phyloP scores from a whole-genome alignment of 148 eudicot species.

The Vaccinium macrocarpon region DNA sequence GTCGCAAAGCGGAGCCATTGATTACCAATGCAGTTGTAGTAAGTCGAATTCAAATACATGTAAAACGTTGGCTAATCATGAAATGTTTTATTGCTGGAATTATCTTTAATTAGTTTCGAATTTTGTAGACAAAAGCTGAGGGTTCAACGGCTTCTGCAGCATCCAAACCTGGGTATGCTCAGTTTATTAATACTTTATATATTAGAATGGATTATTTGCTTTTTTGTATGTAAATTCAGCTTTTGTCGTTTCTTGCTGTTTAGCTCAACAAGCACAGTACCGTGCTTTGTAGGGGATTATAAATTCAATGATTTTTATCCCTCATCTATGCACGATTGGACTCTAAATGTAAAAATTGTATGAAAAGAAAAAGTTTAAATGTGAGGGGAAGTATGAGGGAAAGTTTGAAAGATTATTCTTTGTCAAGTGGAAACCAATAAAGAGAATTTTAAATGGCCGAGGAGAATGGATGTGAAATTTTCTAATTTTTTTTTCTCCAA shows the following conservation, averaged over 20 bases:
- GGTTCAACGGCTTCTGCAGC: conserved; percentile 36
- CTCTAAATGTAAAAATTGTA: no score
- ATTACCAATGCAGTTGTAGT: conserved; percentile 67
- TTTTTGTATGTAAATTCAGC: conserved; percentile 3
- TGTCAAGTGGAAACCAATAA: no score
- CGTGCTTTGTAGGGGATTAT: no score
- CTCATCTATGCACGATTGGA: no score
- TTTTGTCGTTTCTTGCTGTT: conserved; percentile 1
- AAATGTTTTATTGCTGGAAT: not conserved
- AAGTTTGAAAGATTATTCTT: no score
- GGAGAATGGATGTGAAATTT: no score
- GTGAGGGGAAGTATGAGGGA: no score
- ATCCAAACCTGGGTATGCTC: conserved; percentile 56
- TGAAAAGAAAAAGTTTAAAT: no score
- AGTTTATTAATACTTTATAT: not conserved
- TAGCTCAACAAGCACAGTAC: not conserved
- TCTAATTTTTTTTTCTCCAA: no score
- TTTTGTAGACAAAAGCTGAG: conserved; percentile 46
- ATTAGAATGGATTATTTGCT: no score
- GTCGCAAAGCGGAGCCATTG: conserved; percentile 32
- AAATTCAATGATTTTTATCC: no score
- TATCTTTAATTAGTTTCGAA: not conserved
- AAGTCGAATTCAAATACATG: conserved; percentile 18
- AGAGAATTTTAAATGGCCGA: no score
- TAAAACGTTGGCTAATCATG: not conserved